Base-by-base conservation (phyloP, 371 early-diverging fungal species). In the Lichtheimia corymbifera region DNA sequence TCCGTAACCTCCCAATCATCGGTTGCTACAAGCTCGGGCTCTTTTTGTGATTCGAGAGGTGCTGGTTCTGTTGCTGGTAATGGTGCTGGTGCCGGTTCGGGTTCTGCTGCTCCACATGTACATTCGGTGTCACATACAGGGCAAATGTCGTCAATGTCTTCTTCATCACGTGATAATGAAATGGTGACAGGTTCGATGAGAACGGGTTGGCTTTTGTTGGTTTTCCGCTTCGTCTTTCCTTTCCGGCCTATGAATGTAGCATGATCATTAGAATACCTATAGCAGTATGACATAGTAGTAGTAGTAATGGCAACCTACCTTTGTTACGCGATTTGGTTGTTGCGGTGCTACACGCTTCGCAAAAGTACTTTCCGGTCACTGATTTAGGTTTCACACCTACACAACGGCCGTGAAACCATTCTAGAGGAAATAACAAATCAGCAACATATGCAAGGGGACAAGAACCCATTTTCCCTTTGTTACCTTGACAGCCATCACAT, bases 331-430 rank as follows among this genome's bases (percentile, higher is more conserved):
- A 35, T 2, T 35, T 35, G 5, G 35, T 35, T 35, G 35, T 17
- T 47, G 47, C 14, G 51, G 51, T 17, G 50, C 50, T 20, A 47
- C 85, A 85, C 15, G 68, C 66, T 27, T 71, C 70, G 53, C 85
- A 85, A 61, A 72, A 80, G 54, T 80, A 85, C 52, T 83, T 78
- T 24, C 78, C 77, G 17, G 70, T 74, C 2, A 77, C 75, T 12
- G 73, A 69, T 57, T 82, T 82, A 1, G 83, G 81, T 44, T 65
- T 73, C 42, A 88, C 62, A 22, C 83, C 84, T 11, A 90, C 86
- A 63, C 92, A 91, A 22, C 71, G 71, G 2, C 92, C 92, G 75
- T 91, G 92, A 72, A 87, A 90, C 92, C 92, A 91, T 71, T 85
- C 85, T 85, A 65, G 15, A 22, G 27, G 28, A 43, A 22, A 57